These are phyloP conservation scores for Obelidium mucronatum DNA, from an alignment of 192 early-diverging fungal species.

Conservation along the genomic window DNA sequence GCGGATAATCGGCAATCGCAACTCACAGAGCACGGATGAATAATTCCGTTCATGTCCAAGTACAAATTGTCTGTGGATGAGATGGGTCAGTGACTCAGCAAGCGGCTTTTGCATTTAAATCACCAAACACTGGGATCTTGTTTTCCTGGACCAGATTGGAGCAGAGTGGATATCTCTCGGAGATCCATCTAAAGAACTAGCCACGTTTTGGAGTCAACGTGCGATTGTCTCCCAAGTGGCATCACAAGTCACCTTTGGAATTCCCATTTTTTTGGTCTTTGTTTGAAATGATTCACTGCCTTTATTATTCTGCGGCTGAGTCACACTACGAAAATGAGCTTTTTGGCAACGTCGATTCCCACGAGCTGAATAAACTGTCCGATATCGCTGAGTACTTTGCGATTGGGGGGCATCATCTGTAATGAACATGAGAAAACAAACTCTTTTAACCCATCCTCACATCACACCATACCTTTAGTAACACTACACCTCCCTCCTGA, in stretches of 20 bases:
- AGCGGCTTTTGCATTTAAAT: too few species aligned
- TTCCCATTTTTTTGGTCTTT: constrained; percentile 44
- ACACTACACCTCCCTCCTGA: background rate
- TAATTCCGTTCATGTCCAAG: constrained; percentile 99
- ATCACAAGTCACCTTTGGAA: constrained; percentile 46
- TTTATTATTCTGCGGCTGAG: background rate
- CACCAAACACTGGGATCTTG: constrained; percentile 93
- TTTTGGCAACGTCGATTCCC: constrained; percentile 36
- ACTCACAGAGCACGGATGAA: constrained; percentile 86
- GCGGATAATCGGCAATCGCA: background rate
- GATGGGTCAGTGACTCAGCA: background rate
- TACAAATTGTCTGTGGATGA: constrained; percentile 84
- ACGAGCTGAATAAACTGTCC: constrained; percentile 17
- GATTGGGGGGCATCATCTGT: constrained; percentile 16
- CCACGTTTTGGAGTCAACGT: too few species aligned
- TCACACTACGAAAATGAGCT: constrained; percentile 57
- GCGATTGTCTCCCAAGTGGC: background rate
- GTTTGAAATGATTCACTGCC: background rate
- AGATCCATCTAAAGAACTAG: constrained; percentile 99
- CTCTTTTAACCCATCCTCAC: too few species aligned
- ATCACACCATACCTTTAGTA: constrained; percentile 14
- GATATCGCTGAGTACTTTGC: constrained; percentile 21
- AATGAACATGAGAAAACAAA: background rate
- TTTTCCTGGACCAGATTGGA: constrained; percentile 89
- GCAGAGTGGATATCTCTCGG: constrained; percentile 95